Base-by-base conservation (phyloP, 202 grass and related monocot species). In the Musa balbisiana region DNA sequence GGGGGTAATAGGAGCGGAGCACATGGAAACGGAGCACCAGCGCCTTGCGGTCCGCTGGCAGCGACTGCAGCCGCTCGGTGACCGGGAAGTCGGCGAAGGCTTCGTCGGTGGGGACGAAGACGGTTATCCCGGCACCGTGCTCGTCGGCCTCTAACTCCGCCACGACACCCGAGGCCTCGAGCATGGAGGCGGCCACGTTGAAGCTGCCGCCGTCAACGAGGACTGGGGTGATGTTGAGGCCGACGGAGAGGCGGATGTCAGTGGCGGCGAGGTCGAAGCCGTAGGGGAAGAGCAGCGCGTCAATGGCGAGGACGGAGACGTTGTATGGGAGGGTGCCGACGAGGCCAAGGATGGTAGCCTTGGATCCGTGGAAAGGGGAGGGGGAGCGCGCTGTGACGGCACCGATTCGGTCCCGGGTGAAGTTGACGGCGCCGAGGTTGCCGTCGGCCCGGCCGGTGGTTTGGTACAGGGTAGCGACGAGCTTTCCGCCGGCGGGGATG, bases 1-100 rank as follows among this genome's bases (percentile, higher is more conserved):
- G 91, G 16, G 91, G 94, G 66, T 98, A 98, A 76, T 98, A 98
- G 49, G 94, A 98, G 76, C 92, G 94, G 67, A 98, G 94, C 12
- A 91, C 94, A 26, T 98, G 94, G 91, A 89, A 98, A 53, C 94
- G 94, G 71, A 98, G 94, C 71, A 98, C 88, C 22, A 82, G 67
- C 33, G 91, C 80, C 87, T 98, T 98, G 60, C 78, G 84, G 12
- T 98, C 87, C 4, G 94, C 94, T 15, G 94, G 85, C 52, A 98
- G 82, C 3, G 94, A 98, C 74, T 98, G 94, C 60, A 98, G 87
- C 51, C 87, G 87, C 71, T 82, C 84, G 10, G 83, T 89, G 71
- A 83, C 81, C 0, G 88, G 88, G 70, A 93, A 81, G 51, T 70
- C 84, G 0, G 94, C 94, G 67, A 98, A 98, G 79, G 94, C 88